These are phyloP conservation scores for Middelhovenomyces tepae DNA, from an alignment of 805 yeast species.

Conservation along the genomic window DNA sequence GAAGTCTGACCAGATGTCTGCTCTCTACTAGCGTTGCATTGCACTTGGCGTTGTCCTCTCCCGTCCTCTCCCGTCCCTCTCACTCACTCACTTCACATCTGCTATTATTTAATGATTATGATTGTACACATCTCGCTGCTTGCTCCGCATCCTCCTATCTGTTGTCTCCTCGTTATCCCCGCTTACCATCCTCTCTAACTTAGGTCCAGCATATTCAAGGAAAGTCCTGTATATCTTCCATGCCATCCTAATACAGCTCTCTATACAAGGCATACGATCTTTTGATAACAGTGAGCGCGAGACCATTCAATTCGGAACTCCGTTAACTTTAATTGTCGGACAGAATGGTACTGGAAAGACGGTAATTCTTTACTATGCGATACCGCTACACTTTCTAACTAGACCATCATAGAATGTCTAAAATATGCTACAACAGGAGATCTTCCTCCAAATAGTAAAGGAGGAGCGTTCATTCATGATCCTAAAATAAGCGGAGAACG, in stretches of 20 bases:
- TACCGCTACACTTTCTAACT: not conserved
- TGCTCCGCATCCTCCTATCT: too few species aligned
- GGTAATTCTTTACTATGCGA: slow-evolving; percentile 17
- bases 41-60: too few species aligned
- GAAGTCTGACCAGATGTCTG: too few species aligned
- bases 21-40: too few species aligned
- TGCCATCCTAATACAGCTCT: slow-evolving; percentile 34
- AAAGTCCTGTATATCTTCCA: slow-evolving; percentile 3
- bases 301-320: slow-evolving; percentile 80
- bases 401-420: slow-evolving; percentile 85
- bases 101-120: too few species aligned
- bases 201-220: slow-evolving; percentile 17
- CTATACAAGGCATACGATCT: slow-evolving; percentile 83
- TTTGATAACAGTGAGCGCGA: slow-evolving; percentile 81
- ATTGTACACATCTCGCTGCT: too few species aligned
- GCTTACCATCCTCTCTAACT: too few species aligned
- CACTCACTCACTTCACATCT: too few species aligned
- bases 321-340: slow-evolving; percentile 90
- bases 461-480: slow-evolving; percentile 94
- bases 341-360: slow-evolving; percentile 96
- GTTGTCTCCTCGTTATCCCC: too few species aligned
- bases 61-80: too few species aligned
- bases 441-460: slow-evolving; percentile 89
- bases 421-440: slow-evolving; percentile 94
- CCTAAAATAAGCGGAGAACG: slow-evolving; percentile 62